Base-by-base conservation (phyloP, 2,329 filamentous ascomycete genomes). In the Atkinsonella texensis region DNA sequence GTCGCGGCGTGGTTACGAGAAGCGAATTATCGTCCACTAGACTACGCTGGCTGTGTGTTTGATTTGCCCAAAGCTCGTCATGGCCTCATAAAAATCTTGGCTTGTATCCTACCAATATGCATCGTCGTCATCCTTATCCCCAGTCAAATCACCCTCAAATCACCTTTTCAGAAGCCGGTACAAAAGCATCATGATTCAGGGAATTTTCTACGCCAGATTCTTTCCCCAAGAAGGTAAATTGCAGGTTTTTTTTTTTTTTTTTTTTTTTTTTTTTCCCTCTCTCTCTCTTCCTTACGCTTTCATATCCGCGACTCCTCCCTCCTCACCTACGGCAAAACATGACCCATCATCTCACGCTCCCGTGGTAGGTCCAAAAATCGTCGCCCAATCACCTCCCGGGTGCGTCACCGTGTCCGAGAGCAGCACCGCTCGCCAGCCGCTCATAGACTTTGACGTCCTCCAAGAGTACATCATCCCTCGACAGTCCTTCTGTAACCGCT, bases 401-500 rank as follows among this genome's bases (percentile, higher is more conserved):
- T 83, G 78, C 65, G 80, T 83, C 57, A 79, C 81, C 62, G 52
- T 68, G 57, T 53, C 63, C 53, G 59, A 70, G 10, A 42, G 38
- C 15, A 11, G 44, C 62, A 57, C 65, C 59, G 51, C 58, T 53
- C 70, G 65, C 50, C 48, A 74, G 11, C 83, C 84, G 3, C 80
- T 95, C 56, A 80, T 96, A 63, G 83, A 89, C 68, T 97, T 95
- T 69, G 81, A 87, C 57, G 83, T 88, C 49, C 79, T 97, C 58
- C 87, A 88, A 15, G 85, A 91, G 65, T 96, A 95, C 72, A 85
- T 98, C 63, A 95, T 98, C 62, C 93, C 93, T 17, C 85, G 88
- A 50, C 89, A 95, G 68, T 87, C 91, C 61, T 93, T 98, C 64
- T 95, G 91, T 76, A 94, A 95, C 66, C 87, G 89, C 57, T 84